phyloP scores from a whole-genome alignment of 257 asterid species.

The Solanum virginianum region DNA sequence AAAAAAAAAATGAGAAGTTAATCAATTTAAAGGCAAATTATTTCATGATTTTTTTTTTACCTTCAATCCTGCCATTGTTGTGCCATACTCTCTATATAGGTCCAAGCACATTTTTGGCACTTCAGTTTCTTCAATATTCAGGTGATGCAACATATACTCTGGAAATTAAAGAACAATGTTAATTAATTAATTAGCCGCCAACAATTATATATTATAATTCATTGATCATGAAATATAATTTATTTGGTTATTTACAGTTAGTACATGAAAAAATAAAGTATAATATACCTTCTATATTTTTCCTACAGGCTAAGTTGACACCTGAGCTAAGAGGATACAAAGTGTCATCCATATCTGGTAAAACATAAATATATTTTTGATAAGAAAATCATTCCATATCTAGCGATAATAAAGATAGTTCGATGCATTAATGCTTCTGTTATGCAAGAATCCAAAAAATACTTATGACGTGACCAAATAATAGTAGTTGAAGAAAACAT shows the following conservation, averaged over 20 bases:
- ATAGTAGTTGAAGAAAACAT: not conserved
- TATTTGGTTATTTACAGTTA: not conserved
- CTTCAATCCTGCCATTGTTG: constrained; percentile 96
- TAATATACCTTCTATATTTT: constrained; percentile 54
- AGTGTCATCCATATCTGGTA: constrained; percentile 87
- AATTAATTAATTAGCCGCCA: no score
- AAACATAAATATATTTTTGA: not conserved
- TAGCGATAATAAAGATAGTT: no score
- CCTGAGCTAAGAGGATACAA: constrained; percentile 80
- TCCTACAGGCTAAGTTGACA: constrained; percentile 66
- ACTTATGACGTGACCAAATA: not conserved
- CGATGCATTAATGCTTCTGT: not conserved
- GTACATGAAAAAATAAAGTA: not conserved
- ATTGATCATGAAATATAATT: not conserved
- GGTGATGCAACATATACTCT: constrained; percentile 66
- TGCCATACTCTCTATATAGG: constrained; percentile 70
- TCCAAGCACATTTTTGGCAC: constrained; percentile 76
- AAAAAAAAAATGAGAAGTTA: not conserved
- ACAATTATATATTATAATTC: not conserved
- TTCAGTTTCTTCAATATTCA: constrained; percentile 56
- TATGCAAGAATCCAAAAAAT: rapidly evolving
- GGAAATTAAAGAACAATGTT: not conserved
- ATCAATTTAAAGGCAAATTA: not conserved
- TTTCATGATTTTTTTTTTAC: not conserved
- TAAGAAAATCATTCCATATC: not conserved